phyloP scores from a whole-genome alignment of 2,329 filamentous ascomycete species.

The Penicillium sclerotiorum region DNA sequence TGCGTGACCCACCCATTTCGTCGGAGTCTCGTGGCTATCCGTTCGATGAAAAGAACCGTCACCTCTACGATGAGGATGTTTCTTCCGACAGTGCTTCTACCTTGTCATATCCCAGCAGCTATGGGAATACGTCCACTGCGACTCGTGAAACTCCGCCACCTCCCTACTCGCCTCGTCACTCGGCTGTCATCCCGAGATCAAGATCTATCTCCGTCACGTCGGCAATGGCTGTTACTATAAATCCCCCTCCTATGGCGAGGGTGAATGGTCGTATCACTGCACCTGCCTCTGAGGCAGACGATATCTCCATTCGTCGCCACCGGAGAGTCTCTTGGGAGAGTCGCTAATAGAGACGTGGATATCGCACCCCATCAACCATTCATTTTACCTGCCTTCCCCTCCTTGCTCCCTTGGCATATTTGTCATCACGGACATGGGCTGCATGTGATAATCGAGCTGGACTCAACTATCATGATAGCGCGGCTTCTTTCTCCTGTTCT shows the following conservation, averaged over 20 bases:
- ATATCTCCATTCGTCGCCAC: slow-evolving; percentile 24
- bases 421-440: neutral
- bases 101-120: slow-evolving; percentile 46
- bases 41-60: slow-evolving; percentile 36
- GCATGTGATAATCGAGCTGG: slow-evolving; percentile 17
- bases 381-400: too few relatives aligned
- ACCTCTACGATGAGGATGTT: slow-evolving; percentile 34
- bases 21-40: slow-evolving; percentile 20
- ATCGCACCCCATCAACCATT: neutral
- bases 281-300: slow-evolving; percentile 24
- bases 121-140: slow-evolving; percentile 48
- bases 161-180: slow-evolving; percentile 42
- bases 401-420: too few relatives aligned
- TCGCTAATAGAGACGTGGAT: slow-evolving; percentile 13
- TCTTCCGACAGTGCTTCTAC: slow-evolving; percentile 44
- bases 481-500: too few relatives aligned
- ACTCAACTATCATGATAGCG: slow-evolving; percentile 7
- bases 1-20: slow-evolving; percentile 34
- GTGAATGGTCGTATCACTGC: slow-evolving; percentile 32
- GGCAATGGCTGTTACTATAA: slow-evolving; percentile 25
- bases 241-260: slow-evolving; percentile 28
- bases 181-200: slow-evolving; percentile 32
- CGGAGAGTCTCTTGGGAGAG: slow-evolving; percentile 34
- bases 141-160: slow-evolving; percentile 47
- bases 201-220: slow-evolving; percentile 38